Conservation (phyloP, 1,284 basidiomycete species). For the Fistulinella staudtii region DNA sequence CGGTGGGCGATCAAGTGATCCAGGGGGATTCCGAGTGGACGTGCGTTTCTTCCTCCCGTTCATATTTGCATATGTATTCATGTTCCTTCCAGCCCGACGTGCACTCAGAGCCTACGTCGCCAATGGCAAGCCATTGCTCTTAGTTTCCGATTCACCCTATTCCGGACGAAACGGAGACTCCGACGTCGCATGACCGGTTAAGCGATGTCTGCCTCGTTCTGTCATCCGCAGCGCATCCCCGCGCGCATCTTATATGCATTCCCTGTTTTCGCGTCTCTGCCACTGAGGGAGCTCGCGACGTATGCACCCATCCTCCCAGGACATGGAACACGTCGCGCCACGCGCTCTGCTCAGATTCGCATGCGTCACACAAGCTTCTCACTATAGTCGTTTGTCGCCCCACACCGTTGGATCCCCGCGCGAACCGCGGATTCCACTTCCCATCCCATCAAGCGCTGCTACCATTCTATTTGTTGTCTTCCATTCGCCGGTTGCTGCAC, state of each 20-base stretch:
- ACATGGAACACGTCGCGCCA: conserved; percentile 23
- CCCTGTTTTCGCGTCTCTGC: conserved; percentile 20
- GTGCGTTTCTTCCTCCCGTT: conserved; percentile 29
- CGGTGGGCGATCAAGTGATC: conserved; percentile 13
- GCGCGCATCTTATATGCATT: conserved; percentile 23
- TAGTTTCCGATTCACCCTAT: conserved; percentile 52
- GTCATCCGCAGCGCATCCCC: conserved; percentile 10
- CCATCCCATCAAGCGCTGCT: no score
- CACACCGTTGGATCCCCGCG: conserved; percentile 22
- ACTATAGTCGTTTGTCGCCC: conserved; percentile 13
- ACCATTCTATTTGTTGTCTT: conserved; percentile 6
- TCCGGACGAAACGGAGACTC: conserved; percentile 51
- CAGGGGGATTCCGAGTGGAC: conserved; percentile 35
- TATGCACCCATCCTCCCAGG: conserved; percentile 16
- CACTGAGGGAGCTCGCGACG: conserved; percentile 20
- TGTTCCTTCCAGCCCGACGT: conserved; percentile 44
- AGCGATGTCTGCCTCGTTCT: conserved; percentile 6
- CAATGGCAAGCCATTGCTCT: conserved; percentile 58
- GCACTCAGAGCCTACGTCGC: conserved; percentile 46
- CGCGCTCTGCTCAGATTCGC: conserved; percentile 21
- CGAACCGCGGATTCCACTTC: conserved; percentile 12
- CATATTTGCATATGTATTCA: neutral
- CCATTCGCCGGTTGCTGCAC: conserved; percentile 6
- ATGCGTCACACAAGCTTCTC: conserved; percentile 20
- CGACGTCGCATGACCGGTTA: conserved; percentile 30